Conservation (phyloP, 1,284 basidiomycete species). For the Tilletia caries region DNA sequence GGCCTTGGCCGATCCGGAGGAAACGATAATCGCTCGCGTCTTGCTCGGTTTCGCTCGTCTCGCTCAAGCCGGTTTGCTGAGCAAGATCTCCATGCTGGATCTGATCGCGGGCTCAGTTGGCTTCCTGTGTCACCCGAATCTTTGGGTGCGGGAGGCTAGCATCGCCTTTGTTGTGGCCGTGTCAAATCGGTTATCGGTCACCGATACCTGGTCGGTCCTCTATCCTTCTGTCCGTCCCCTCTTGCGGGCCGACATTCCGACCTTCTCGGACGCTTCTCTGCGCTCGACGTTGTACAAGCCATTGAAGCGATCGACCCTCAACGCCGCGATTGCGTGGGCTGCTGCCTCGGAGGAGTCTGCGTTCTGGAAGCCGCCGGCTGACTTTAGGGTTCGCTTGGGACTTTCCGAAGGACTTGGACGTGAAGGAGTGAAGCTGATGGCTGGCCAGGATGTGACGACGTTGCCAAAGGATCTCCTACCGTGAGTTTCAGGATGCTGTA, state of each 20-base stretch:
- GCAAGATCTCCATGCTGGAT: constrained; percentile 87
- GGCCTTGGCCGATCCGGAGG: constrained; percentile 79
- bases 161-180: constrained; percentile 77
- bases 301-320: constrained; percentile 69
- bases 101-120: constrained; percentile 79
- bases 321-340: constrained; percentile 82
- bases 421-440: constrained; percentile 37
- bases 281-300: constrained; percentile 72
- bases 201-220: constrained; percentile 89
- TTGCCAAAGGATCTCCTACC: not conserved
- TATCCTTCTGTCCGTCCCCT: constrained; percentile 86
- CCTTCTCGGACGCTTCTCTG: constrained; percentile 71
- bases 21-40: constrained; percentile 84
- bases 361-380: constrained; percentile 37
- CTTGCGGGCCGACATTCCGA: constrained; percentile 76
- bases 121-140: constrained; percentile 90
- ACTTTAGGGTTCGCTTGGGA: constrained; percentile 25
- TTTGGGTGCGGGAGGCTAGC: constrained; percentile 95
- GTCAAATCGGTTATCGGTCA: constrained; percentile 66
- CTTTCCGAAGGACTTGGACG: constrained; percentile 33
- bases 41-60: constrained; percentile 78
- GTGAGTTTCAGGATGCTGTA: not conserved
- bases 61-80: constrained; percentile 66
- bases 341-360: constrained; percentile 58
- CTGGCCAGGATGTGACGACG: constrained; percentile 9